Percentiles rank a stretch among this genome's conserved stretches.
Evolutionary conservation across 2,329 filamentous ascomycete genomes (phyloP).

Genomic region (Chaetothyriales sp.): DNA sequence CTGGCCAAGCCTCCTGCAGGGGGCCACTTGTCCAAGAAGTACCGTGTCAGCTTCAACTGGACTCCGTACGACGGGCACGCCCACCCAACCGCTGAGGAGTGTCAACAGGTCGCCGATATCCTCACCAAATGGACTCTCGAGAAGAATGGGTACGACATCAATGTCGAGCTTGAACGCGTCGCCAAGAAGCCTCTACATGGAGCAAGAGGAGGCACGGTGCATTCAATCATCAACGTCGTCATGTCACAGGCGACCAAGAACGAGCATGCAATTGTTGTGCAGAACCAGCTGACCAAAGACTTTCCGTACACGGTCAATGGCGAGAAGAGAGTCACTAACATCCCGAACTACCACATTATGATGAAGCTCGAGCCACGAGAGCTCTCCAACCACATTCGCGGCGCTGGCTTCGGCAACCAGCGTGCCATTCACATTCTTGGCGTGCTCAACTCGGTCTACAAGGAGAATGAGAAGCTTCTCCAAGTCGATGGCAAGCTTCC

Average conservation of each 20-base stretch:
- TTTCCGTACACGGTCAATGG: conserved; percentile 14
- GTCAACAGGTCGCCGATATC: background rate
- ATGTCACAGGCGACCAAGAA: conserved; percentile 14
- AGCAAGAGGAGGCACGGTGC: conserved; percentile 7
- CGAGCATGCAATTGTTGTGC: conserved; percentile 10
- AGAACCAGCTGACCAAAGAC: conserved; percentile 8
- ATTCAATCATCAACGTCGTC: conserved; percentile 14
- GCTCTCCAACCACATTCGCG: background rate
- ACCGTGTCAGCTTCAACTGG: background rate
- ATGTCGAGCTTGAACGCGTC: background rate
- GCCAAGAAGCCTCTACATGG: conserved; percentile 11
- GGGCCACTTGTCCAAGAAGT: background rate
- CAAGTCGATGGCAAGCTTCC: background rate
- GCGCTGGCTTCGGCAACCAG: background rate
- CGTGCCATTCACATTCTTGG: conserved; percentile 1
- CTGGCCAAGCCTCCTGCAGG: background rate
- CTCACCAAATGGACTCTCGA: background rate
- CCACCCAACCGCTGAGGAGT: background rate
- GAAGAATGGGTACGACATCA: background rate
- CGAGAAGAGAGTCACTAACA: conserved; percentile 7
- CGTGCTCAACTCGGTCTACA: conserved; percentile 1
- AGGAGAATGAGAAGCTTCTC: background rate
- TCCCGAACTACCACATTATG: conserved; percentile 16
- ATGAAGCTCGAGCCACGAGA: conserved; percentile 6
- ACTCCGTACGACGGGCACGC: background rate